phyloP scores from a whole-genome alignment of 768 basidiomycete species.

The Trametes meyenii region DNA sequence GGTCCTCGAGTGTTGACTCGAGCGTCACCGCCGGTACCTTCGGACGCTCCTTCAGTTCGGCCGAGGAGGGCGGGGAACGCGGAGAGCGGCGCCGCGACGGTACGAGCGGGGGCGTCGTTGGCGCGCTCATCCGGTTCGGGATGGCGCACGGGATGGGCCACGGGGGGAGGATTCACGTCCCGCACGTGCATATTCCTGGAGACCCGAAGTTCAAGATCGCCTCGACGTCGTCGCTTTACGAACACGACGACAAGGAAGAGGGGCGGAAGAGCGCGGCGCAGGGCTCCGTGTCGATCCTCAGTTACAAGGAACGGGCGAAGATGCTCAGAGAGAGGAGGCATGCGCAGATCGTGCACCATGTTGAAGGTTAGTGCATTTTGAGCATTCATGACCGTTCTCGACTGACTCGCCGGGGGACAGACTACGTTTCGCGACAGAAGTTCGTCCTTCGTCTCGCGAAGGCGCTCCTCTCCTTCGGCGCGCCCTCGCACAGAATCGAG shows the following conservation, averaged over 20 bases:
- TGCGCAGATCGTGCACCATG: constrained; percentile 25
- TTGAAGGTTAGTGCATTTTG: constrained; percentile 25
- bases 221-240: constrained; percentile 10
- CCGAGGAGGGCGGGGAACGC: constrained; percentile 9
- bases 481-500: constrained; percentile 93
- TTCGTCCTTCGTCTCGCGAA: constrained; percentile 88
- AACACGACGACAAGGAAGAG: not conserved
- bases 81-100: not conserved
- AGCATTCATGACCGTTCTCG: not conserved
- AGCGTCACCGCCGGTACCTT: not conserved
- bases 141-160: constrained; percentile 1
- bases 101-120: constrained; percentile 16
- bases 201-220: not conserved
- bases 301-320: constrained; percentile 19
- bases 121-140: constrained; percentile 15
- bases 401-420: not conserved
- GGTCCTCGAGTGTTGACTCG: constrained; percentile 3
- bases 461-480: constrained; percentile 88
- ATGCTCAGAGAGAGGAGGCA: constrained; percentile 21
- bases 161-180: constrained; percentile 1
- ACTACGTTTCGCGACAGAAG: constrained; percentile 39
- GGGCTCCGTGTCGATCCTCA: constrained; percentile 1
- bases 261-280: not conserved
- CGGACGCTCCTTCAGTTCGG: constrained; percentile 18
- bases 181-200: constrained; percentile 5